These are phyloP conservation scores for Corchorus olitorius DNA, from an alignment of 345 rosid species.

Conservation along the genomic window DNA sequence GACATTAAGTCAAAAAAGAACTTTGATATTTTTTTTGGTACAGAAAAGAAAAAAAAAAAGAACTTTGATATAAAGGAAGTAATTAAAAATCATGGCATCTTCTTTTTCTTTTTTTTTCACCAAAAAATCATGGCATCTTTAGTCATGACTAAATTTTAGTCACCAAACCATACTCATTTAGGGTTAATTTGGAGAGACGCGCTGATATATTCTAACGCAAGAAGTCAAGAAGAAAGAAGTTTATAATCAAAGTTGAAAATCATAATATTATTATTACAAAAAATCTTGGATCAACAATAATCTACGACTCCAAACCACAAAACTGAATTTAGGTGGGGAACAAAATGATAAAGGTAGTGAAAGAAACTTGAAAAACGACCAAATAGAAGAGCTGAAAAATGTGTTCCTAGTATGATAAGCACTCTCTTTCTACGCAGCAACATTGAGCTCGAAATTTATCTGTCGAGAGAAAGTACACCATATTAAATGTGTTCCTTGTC, in stretches of 20 bases:
- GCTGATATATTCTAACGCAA: neutral
- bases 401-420: neutral
- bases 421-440: neutral
- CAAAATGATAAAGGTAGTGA: neutral
- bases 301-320: neutral
- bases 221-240: neutral
- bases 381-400: neutral
- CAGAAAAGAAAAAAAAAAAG: too few relatives aligned
- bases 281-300: neutral
- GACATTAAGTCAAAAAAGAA: too few relatives aligned
- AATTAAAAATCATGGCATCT: too few relatives aligned
- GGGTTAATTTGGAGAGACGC: neutral
- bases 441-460: neutral
- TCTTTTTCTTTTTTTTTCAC: too few relatives aligned
- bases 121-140: too few relatives aligned
- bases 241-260: neutral
- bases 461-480: too few relatives aligned
- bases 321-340: neutral
- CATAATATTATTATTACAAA: neutral
- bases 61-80: too few relatives aligned
- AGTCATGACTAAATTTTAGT: neutral
- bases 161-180: neutral
- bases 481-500: neutral
- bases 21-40: too few relatives aligned
- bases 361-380: neutral